Conservation (phyloP, 2,329 filamentous ascomycete genomes). For the Aspergillus piperis region DNA sequence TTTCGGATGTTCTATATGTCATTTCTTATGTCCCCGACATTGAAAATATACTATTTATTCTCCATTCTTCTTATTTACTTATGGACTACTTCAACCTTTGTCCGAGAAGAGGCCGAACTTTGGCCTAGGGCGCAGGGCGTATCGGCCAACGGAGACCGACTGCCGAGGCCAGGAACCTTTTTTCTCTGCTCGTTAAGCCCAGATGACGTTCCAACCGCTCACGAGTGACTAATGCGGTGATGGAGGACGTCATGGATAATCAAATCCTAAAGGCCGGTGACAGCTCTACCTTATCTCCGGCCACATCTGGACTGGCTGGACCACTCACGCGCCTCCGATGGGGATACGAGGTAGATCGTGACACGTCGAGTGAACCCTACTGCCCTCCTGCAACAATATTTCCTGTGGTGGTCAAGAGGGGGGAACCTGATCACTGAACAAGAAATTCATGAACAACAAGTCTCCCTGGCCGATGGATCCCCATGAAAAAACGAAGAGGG, state of each 20-base stretch:
- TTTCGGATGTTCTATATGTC: background rate
- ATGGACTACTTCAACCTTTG: background rate
- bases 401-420: background rate
- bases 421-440: background rate
- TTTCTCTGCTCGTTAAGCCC: background rate
- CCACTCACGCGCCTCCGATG: background rate
- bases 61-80: background rate
- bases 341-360: conserved; percentile 6
- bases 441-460: background rate
- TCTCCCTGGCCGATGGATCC: background rate
- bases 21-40: background rate
- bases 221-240: conserved; percentile 13
- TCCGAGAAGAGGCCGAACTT: background rate
- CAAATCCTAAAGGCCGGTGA: background rate
- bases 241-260: conserved; percentile 7
- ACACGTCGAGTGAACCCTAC: conserved; percentile 11
- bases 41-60: background rate
- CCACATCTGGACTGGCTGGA: background rate
- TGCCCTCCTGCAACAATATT: background rate
- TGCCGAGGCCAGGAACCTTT: background rate
- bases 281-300: conserved; percentile 12
- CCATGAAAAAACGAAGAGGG: conserved; percentile 1
- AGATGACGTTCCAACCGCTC: background rate
- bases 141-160: background rate
- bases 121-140: background rate